These are phyloP conservation scores for Dovyalis caffra DNA, from an alignment of 345 rosid species.

Conservation along the genomic window DNA sequence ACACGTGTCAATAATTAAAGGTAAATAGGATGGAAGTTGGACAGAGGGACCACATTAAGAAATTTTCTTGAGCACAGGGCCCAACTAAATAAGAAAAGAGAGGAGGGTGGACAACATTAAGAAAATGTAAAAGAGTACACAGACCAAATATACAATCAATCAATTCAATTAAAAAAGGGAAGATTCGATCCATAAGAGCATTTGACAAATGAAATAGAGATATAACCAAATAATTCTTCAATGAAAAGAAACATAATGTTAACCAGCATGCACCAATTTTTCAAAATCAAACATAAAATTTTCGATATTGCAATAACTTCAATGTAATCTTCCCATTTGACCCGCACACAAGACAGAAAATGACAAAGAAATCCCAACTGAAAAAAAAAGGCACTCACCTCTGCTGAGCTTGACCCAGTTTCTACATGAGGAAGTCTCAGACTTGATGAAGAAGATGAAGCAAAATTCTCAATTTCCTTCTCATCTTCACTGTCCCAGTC, in stretches of 20 bases:
- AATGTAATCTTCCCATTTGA: not conserved
- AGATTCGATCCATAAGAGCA: not conserved
- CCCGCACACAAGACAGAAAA: not conserved
- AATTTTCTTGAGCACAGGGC: too few species aligned
- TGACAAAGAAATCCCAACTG: not conserved
- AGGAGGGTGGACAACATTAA: not conserved
- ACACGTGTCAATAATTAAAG: too few species aligned
- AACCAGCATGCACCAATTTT: not conserved
- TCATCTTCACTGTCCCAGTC: slow-evolving; percentile 77
- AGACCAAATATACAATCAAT: not conserved
- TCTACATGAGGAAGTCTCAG: slow-evolving; percentile 29
- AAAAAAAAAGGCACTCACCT: slow-evolving; percentile 10
- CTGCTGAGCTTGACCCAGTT: slow-evolving; percentile 10
- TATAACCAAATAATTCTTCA: not conserved
- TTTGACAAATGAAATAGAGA: not conserved
- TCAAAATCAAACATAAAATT: not conserved
- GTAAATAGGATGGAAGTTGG: too few species aligned
- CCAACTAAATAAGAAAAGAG: not conserved
- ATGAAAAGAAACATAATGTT: not conserved
- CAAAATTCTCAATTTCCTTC: slow-evolving; percentile 46
- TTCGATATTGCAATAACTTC: not conserved
- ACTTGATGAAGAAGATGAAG: slow-evolving; percentile 24
- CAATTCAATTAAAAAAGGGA: too few species aligned
- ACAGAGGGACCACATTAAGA: too few species aligned
- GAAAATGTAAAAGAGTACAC: too few species aligned